These are phyloP conservation scores for Penicillium sp. DNA, from an alignment of 2,329 filamentous ascomycete genomes.

Conservation along the genomic window DNA sequence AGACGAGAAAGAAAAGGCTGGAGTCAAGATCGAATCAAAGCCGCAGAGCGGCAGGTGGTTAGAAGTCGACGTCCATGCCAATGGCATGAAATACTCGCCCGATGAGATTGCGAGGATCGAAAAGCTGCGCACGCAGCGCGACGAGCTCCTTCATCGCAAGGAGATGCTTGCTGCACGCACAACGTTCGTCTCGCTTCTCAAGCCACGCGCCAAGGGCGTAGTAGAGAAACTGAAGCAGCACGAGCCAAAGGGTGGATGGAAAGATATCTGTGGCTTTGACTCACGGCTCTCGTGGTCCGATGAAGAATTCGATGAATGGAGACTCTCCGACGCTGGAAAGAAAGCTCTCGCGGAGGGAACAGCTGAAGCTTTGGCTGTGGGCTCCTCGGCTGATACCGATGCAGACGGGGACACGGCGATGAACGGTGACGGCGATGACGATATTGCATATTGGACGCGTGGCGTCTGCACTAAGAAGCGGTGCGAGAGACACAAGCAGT, in stretches of 20 bases:
- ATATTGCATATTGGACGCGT: constrained; percentile 33
- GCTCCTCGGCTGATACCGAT: constrained; percentile 24
- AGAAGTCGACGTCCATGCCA: constrained; percentile 27
- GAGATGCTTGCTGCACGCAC: constrained; percentile 43
- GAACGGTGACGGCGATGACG: constrained; percentile 29
- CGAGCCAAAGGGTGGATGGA: constrained; percentile 46
- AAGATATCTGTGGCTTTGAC: constrained; percentile 50
- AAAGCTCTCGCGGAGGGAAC: constrained; percentile 39
- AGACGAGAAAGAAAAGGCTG: constrained; percentile 16
- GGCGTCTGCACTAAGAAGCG: constrained; percentile 48
- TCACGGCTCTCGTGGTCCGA: constrained; percentile 47
- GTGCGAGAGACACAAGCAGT: constrained; percentile 48
- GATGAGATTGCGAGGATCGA: constrained; percentile 40
- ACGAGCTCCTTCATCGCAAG: constrained; percentile 34
- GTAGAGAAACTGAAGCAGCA: constrained; percentile 44
- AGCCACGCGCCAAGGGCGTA: constrained; percentile 40
- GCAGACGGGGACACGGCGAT: constrained; percentile 36
- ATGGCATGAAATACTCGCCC: constrained; percentile 33
- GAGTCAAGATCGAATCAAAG: constrained; percentile 13
- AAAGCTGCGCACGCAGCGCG: constrained; percentile 33
- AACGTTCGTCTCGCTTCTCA: constrained; percentile 41
- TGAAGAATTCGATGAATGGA: constrained; percentile 48
- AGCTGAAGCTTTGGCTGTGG: constrained; percentile 29
- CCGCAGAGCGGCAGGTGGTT: constrained; percentile 23
- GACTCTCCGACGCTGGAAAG: constrained; percentile 36